These are phyloP conservation scores for Talaromyces funiculosus DNA, from an alignment of 2,329 filamentous ascomycete genomes.

Conservation along the genomic window DNA sequence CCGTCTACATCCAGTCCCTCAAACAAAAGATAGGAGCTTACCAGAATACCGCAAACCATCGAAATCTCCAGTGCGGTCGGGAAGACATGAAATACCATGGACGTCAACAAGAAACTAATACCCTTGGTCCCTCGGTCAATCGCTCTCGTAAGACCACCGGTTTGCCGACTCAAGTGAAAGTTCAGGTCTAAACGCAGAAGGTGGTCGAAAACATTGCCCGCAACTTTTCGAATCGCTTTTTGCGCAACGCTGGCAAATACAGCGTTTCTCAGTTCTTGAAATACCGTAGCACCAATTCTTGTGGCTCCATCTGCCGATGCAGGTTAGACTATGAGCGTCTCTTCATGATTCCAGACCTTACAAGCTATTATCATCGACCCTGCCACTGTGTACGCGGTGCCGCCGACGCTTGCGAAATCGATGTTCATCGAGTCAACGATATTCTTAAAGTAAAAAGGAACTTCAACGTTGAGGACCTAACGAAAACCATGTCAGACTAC, in stretches of 20 bases:
- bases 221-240: constrained; percentile 88
- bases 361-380: constrained; percentile 89
- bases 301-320: constrained; percentile 65
- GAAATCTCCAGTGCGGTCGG: constrained; percentile 90
- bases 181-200: constrained; percentile 80
- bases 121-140: constrained; percentile 97
- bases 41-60: constrained; percentile 89
- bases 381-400: constrained; percentile 80
- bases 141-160: constrained; percentile 84
- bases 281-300: constrained; percentile 79
- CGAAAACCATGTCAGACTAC: background rate
- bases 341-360: constrained; percentile 33
- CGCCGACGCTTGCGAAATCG: constrained; percentile 79
- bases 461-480: constrained; percentile 83
- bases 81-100: constrained; percentile 97
- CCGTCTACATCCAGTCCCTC: background rate
- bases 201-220: constrained; percentile 87
- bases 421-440: constrained; percentile 98
- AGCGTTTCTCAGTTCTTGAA: constrained; percentile 91
- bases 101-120: constrained; percentile 92
- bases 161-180: constrained; percentile 92
- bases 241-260: constrained; percentile 96
- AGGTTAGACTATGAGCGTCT: constrained; percentile 14
- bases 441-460: constrained; percentile 98
- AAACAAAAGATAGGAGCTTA: constrained; percentile 27